These are phyloP conservation scores for Talaromyces sp. DNA, from an alignment of 2,329 filamentous ascomycete genomes.

Conservation along the genomic window DNA sequence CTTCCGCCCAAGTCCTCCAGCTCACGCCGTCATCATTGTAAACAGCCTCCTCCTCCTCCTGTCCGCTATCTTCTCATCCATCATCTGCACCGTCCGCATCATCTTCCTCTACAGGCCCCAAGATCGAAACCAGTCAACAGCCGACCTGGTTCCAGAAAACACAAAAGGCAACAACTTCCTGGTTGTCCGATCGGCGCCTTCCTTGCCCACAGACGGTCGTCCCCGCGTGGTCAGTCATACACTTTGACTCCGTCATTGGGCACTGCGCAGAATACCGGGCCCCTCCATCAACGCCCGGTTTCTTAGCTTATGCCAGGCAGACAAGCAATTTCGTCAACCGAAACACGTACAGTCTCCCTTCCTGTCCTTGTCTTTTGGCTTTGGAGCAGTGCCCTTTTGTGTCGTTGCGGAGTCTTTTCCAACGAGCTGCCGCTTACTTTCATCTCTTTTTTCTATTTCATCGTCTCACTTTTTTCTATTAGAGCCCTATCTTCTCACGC, in stretches of 20 bases:
- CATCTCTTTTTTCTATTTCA: background rate
- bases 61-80: background rate
- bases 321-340: background rate
- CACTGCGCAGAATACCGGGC: background rate
- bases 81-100: background rate
- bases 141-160: background rate
- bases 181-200: background rate
- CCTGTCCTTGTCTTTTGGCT: background rate
- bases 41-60: background rate
- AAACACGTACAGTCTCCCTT: background rate
- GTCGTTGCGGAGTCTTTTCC: background rate
- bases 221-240: background rate
- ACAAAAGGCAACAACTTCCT: background rate
- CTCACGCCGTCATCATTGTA: slow-evolving; percentile 9
- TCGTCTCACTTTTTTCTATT: background rate
- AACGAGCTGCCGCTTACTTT: background rate
- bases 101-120: background rate
- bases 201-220: background rate
- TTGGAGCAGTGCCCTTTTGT: background rate
- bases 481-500: background rate
- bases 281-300: background rate
- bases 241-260: slow-evolving; percentile 4
- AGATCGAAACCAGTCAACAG: background rate
- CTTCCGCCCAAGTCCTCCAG: slow-evolving; percentile 6
- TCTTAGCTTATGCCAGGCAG: background rate